These are phyloP conservation scores for Fusarium verrucosum DNA, from an alignment of 2,329 filamentous ascomycete species.

Conservation along the genomic window DNA sequence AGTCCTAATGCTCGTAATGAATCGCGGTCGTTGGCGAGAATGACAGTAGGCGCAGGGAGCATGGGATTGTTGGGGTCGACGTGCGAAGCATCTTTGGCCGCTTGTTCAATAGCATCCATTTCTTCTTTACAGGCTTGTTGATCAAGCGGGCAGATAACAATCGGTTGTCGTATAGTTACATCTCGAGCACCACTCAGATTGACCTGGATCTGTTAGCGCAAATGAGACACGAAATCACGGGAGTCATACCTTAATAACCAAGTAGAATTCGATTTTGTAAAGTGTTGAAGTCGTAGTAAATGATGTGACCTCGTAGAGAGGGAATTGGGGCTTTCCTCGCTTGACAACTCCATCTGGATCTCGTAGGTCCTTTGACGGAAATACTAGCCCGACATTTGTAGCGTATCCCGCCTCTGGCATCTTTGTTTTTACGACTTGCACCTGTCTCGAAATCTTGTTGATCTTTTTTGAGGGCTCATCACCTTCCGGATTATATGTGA, in stretches of 20 bases:
- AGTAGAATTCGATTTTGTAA: slow-evolving; percentile 98
- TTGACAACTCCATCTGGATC: slow-evolving; percentile 89
- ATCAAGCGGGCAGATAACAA: slow-evolving; percentile 95
- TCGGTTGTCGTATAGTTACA: slow-evolving; percentile 87
- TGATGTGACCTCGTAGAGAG: slow-evolving; percentile 85
- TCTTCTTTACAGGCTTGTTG: slow-evolving; percentile 97
- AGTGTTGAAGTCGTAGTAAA: slow-evolving; percentile 94
- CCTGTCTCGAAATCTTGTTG: slow-evolving; percentile 86
- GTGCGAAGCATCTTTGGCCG: slow-evolving; percentile 88
- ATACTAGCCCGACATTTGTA: slow-evolving; percentile 89
- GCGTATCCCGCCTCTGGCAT: slow-evolving; percentile 92
- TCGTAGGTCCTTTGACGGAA: slow-evolving; percentile 87
- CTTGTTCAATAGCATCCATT: slow-evolving; percentile 97
- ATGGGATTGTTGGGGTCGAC: slow-evolving; percentile 91
- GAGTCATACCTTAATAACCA: slow-evolving; percentile 83
- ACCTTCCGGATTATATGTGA: slow-evolving; percentile 98
- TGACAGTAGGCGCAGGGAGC: slow-evolving; percentile 85
- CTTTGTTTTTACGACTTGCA: slow-evolving; percentile 81
- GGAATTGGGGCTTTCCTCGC: slow-evolving; percentile 85
- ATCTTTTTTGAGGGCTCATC: slow-evolving; percentile 92
- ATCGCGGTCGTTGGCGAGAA: slow-evolving; percentile 78
- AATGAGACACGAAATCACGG: slow-evolving; percentile 1
- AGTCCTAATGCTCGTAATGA: slow-evolving; percentile 69
- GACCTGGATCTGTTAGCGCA: slow-evolving; percentile 65
- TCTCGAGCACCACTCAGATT: slow-evolving; percentile 88